phyloP scores from a whole-genome alignment of 495 filamentous ascomycete species.

The Lindgomyces ingoldianus region DNA sequence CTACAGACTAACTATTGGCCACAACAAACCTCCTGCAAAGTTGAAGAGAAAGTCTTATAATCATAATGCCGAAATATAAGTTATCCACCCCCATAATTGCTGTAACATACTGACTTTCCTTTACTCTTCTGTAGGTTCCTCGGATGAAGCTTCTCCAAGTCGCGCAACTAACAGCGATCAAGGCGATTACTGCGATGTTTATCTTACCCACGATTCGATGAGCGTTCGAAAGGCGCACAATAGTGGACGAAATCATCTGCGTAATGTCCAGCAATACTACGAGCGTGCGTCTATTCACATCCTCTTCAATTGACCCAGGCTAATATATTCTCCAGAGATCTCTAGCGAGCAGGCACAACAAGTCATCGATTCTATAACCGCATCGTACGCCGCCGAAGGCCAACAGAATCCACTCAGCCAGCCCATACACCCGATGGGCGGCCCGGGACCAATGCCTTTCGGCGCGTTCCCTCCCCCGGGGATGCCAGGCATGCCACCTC shows the following conservation, averaged over 20 bases:
- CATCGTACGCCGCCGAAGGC: constrained; percentile 90
- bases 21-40: no score
- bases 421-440: constrained; percentile 44
- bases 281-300: constrained; percentile 65
- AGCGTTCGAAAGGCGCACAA: constrained; percentile 99
- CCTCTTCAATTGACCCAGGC: neutral
- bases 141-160: neutral
- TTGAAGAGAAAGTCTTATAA: no score
- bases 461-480: constrained; percentile 49
- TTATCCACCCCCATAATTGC: constrained; percentile 33
- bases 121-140: constrained; percentile 70
- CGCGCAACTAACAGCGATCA: neutral
- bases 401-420: constrained; percentile 80
- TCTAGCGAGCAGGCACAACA: constrained; percentile 97
- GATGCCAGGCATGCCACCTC: constrained; percentile 42
- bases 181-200: constrained; percentile 99
- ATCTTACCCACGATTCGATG: constrained; percentile 99
- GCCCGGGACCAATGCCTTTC: constrained; percentile 47
- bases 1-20: no score
- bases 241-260: constrained; percentile 89
- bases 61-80: constrained; percentile 91
- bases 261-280: constrained; percentile 98
- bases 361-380: constrained; percentile 96
- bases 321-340: constrained; percentile 64
- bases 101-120: constrained; percentile 52